Conservation (phyloP, 371 early-diverging fungal genomes). For the Umbelopsis sp. region DNA sequence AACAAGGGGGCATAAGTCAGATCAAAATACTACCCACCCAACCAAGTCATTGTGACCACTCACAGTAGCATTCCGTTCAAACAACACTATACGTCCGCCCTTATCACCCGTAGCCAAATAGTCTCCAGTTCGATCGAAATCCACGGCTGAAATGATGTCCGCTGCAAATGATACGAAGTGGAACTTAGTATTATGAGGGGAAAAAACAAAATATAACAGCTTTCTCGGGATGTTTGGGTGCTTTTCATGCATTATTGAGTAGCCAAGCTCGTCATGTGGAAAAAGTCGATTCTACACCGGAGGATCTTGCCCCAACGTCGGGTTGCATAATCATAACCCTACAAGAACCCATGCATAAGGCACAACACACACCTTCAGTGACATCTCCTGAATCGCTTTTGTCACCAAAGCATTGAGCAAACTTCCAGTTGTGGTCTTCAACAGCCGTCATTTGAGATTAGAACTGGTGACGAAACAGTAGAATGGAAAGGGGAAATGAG, state of each 20-base stretch:
- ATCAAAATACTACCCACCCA: too few species aligned
- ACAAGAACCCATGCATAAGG: not conserved
- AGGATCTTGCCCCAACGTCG: not conserved
- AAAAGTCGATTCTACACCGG: too few species aligned
- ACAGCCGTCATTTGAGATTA: slow-evolving; percentile 26
- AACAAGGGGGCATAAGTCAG: not conserved
- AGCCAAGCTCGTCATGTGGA: too few species aligned
- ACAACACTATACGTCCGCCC: slow-evolving; percentile 90
- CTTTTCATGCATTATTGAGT: too few species aligned
- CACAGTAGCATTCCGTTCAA: slow-evolving; percentile 87
- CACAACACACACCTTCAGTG: slow-evolving; percentile 84
- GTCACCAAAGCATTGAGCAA: slow-evolving; percentile 99
- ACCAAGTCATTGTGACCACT: slow-evolving; percentile 27
- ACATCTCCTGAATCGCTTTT: slow-evolving; percentile 97
- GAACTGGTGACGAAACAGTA: too few species aligned
- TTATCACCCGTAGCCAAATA: slow-evolving; percentile 93
- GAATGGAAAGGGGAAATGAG: not conserved
- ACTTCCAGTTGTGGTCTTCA: slow-evolving; percentile 83
- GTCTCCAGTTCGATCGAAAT: slow-evolving; percentile 91
- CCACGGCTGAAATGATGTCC: slow-evolving; percentile 95
- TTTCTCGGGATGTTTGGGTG: too few species aligned
- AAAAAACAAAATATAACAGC: not conserved
- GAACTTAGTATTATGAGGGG: not conserved
- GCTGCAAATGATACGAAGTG: slow-evolving; percentile 48
- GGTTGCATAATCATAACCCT: not conserved